Evolutionary conservation across 495 filamentous ascomycete species (phyloP), one percentile per base, ranked within the genome.

Genomic region (Cercophora newfieldiana): DNA sequence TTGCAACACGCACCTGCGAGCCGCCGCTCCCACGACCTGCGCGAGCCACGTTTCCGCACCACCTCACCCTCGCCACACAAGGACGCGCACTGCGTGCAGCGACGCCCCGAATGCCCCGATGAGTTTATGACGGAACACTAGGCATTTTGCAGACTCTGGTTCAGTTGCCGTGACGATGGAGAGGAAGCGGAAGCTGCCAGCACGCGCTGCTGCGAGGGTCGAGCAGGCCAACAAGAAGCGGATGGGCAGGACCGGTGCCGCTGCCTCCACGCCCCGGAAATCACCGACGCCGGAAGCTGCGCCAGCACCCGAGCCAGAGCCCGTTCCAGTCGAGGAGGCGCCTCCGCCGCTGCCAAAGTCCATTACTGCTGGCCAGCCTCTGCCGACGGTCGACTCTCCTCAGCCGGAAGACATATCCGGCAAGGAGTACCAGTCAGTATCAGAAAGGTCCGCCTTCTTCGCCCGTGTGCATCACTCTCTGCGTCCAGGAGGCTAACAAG

Each of bases 401-500:
- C 95, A 97, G 73, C 79, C 86, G 7, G 77, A 81, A 18, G 80
- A 86, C 55, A 79, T 97, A 2, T 76, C 89, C 1, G 71, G 73
- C 31, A 87, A 83, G 64, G 90, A 93, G 19, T 97, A 90, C 68
- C 94, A 96, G 77, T 89, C 88, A 16, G 85, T 97, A 22, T 84
- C 87, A 51, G 93, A 96, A 77, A 97, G 93, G 93, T 93, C 74
- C 69, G 76, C 57, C 2, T 48, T 25, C 18, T 47, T 44, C 14
- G 29, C 61, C 53, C 24, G 8, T 59, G 5, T 16, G 21, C 21
- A 48, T 19, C 31, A 19, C 22, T 5, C 24, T 6, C 54, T 31
- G 22, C 60, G 33, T n/a, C 29, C 1, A 22, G 22, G 22, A 65
- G 29, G 51, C 50, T 69, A 50, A 70, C 55, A 28, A 3, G 4